phyloP scores from a whole-genome alignment of 352 stramenopile genomes.

The Phytophthora hybrid region DNA sequence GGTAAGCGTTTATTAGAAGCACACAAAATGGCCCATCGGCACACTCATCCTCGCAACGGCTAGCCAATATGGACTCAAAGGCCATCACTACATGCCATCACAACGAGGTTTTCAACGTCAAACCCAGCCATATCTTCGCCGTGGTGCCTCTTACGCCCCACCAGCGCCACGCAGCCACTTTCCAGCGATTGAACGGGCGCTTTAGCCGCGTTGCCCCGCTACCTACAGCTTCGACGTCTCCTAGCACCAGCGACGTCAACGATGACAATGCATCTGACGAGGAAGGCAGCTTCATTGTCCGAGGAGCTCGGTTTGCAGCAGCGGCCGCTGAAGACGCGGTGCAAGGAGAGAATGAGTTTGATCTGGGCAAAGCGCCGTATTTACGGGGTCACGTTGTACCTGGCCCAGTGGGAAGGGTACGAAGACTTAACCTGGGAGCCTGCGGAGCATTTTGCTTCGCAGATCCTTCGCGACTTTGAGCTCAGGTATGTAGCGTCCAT shows the following conservation, averaged over 20 bases:
- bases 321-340: background rate
- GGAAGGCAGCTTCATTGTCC: background rate
- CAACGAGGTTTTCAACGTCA: no score
- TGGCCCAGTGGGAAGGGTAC: background rate
- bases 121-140: background rate
- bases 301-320: background rate
- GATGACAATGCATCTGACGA: background rate
- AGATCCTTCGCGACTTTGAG: background rate
- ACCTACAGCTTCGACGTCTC: background rate
- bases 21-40: no score
- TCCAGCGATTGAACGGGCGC: background rate
- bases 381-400: background rate
- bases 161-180: background rate
- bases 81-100: no score
- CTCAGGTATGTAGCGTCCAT: background rate
- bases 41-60: no score
- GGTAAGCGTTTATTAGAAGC: no score
- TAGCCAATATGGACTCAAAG: no score
- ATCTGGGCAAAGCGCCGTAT: background rate
- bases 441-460: background rate
- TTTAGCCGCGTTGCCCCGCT: background rate
- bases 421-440: background rate
- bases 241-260: background rate
- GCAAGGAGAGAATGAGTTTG: background rate
- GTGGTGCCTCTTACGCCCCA: background rate